Base-by-base conservation (phyloP, 768 basidiomycete genomes). In the Panaeolus papilionaceus region DNA sequence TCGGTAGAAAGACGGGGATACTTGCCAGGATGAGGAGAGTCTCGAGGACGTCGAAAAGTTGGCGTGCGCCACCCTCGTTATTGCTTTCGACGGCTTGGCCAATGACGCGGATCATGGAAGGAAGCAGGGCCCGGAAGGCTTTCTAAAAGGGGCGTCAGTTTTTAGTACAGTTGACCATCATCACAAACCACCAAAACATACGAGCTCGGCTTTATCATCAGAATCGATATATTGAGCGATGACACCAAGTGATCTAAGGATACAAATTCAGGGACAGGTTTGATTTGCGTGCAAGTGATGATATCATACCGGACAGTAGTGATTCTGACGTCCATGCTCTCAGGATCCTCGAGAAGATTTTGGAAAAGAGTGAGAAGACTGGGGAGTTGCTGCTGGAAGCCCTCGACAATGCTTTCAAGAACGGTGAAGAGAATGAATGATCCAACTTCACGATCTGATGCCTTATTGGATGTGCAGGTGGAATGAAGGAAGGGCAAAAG, bases 11-110 rank as follows among this genome's bases (percentile, higher is more conserved):
- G 1, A 64, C 26, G 38, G 39, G 65, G 11, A 10, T 45, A 78
- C 90, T 67, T 71, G 93, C 94, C 67, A 98, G 88, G 75, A 99
- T 97, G 61, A 97, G 86, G 61, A 99, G 89, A 0, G 95, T 96
- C 83, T 99, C 98, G 69, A 99, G 85, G 37, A 98, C 94, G 75
- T 99, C 98, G 74, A 98, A 98, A 28, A 96, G 83, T 74, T 96
- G 90, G 70, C 96, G 90, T 58, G 94, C 93, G 64, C 89, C 89
- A 40, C 85, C 84, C 75, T 96, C 94, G 74, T 98, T 92, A 40
- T 86, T 88, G 40, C 86, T 77, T 71, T 93, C 92, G 7, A 99
- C 88, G 44, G 89, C 86, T 78, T 95, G 91, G 4, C 91, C 91
- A 44, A 98, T 90, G 62, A 98, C 96, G 67, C 87, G 85, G 64